Conservation (phyloP, 371 early-diverging fungal species). For the Mortierella sp. region DNA sequence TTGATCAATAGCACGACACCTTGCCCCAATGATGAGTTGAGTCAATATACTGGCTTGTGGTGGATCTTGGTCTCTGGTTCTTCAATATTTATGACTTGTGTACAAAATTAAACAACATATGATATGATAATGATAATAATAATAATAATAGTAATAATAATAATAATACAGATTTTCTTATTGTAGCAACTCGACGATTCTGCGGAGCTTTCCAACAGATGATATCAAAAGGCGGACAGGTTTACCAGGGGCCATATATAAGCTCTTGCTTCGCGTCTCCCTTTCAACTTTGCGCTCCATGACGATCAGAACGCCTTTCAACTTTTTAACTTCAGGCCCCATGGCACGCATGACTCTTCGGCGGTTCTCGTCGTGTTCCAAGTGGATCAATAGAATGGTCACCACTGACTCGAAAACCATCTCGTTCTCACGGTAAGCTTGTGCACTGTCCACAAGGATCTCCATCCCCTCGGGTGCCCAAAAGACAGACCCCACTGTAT, state of each 20-base stretch:
- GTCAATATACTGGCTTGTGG: too few relatives aligned
- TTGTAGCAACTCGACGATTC: conserved; percentile 28
- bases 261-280: conserved; percentile 24
- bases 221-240: conserved; percentile 14
- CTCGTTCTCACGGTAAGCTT: conserved; percentile 56
- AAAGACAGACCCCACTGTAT: conserved; percentile 44
- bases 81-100: too few relatives aligned
- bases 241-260: not conserved
- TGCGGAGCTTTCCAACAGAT: conserved; percentile 41
- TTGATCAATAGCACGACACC: too few relatives aligned
- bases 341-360: conserved; percentile 23
- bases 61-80: too few relatives aligned
- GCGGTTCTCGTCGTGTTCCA: conserved; percentile 31
- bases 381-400: conserved; percentile 45
- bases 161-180: conserved; percentile 1
- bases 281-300: conserved; percentile 52
- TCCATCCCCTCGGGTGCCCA: conserved; percentile 50
- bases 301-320: conserved; percentile 36
- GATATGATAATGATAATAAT: too few relatives aligned
- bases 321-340: conserved; percentile 43
- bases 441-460: conserved; percentile 52
- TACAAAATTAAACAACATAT: too few relatives aligned
- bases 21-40: too few relatives aligned
- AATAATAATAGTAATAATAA: not conserved
- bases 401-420: conserved; percentile 49